Percentiles rank a stretch among this genome's conserved stretches.
Evolutionary conservation across 2,329 filamentous ascomycete species (phyloP).

Genomic region (Escovopsis weberi): DNA sequence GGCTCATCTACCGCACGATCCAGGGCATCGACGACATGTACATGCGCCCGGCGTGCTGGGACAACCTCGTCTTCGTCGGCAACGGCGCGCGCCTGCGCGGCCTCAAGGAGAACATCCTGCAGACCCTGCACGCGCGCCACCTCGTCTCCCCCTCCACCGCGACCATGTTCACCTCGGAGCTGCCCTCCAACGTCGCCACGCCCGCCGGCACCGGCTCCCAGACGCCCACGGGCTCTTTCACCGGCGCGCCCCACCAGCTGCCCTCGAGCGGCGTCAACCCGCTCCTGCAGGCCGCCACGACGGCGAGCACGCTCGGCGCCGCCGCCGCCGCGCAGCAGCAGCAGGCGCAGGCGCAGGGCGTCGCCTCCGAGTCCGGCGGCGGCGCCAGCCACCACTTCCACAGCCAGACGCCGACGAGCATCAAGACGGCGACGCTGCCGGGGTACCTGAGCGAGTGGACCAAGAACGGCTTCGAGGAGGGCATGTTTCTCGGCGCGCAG

Average conservation of each 20-base stretch:
- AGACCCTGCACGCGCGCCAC: constrained; percentile 67
- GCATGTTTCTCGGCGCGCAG: constrained; percentile 74
- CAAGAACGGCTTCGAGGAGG: constrained; percentile 64
- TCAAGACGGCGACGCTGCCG: constrained; percentile 64
- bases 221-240: constrained; percentile 58
- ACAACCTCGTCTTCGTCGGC: constrained; percentile 79
- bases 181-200: constrained; percentile 86
- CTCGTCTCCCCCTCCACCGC: constrained; percentile 83
- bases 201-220: constrained; percentile 82
- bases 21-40: constrained; percentile 71
- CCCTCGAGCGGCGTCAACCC: constrained; percentile 59
- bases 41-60: constrained; percentile 80
- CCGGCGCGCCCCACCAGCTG: constrained; percentile 40
- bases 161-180: constrained; percentile 93
- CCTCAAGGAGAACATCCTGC: constrained; percentile 77
- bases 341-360: no score
- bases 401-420: constrained; percentile 64
- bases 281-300: constrained; percentile 80
- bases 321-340: constrained; percentile 19
- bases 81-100: constrained; percentile 63
- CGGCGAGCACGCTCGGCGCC: constrained; percentile 43
- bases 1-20: constrained; percentile 70
- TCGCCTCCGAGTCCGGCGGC: constrained; percentile 21
- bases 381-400: constrained; percentile 36
- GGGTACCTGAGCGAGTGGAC: constrained; percentile 89